Conservation (phyloP, 2,329 filamentous ascomycete genomes). For the Gliomastix tumulicola region DNA sequence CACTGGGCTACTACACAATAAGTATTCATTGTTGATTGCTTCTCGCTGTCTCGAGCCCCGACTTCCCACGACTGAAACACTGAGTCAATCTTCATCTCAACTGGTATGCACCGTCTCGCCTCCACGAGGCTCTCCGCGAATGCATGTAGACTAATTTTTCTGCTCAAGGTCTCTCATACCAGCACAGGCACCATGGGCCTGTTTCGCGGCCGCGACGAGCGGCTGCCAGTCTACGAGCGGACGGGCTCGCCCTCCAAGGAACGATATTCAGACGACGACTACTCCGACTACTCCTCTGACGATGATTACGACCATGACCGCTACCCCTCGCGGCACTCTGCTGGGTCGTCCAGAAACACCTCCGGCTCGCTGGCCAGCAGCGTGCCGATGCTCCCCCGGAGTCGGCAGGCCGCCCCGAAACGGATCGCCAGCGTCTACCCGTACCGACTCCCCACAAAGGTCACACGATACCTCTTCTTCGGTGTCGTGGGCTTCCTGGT, state of each 20-base stretch:
- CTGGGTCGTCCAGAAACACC: conserved; percentile 41
- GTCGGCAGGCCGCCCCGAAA: conserved; percentile 11
- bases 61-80: too few species aligned
- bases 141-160: too few species aligned
- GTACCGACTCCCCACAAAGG: conserved; percentile 63
- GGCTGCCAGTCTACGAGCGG: conserved; percentile 45
- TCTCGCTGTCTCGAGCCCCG: too few species aligned
- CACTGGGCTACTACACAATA: too few species aligned
- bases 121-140: too few species aligned
- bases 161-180: too few species aligned
- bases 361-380: conserved; percentile 35
- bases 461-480: conserved; percentile 73
- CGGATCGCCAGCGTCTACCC: conserved; percentile 21
- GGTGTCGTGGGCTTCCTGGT: conserved; percentile 62
- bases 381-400: conserved; percentile 36
- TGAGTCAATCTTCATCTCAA: too few species aligned
- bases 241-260: conserved; percentile 36
- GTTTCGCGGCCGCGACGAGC: conserved; percentile 37
- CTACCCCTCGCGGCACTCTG: conserved; percentile 39
- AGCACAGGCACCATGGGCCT: conserved; percentile 49
- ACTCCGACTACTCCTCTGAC: conserved; percentile 30
- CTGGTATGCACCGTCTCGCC: too few species aligned
- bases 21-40: too few species aligned
- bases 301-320: conserved; percentile 7
- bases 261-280: conserved; percentile 42